Conservation (phyloP, 1,139 yeast genomes). For the Candida anutae region DNA sequence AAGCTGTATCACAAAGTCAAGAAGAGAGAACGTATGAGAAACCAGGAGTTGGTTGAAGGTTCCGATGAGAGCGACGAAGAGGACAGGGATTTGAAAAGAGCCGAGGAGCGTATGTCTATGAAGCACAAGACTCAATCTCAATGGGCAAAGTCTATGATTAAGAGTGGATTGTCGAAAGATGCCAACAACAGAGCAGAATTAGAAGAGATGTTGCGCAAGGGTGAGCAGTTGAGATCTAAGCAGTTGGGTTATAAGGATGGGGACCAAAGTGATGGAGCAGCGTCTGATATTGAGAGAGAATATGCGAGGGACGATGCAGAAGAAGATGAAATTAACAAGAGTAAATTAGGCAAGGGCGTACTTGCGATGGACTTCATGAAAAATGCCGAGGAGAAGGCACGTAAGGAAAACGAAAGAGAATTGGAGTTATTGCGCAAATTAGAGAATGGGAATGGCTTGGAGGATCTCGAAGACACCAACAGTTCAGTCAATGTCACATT, state of each 20-base stretch:
- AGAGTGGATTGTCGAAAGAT: conserved; percentile 86
- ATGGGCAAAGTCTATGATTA: conserved; percentile 90
- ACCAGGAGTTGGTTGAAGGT: conserved; percentile 62
- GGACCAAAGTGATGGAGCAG: conserved; percentile 40
- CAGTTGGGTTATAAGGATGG: conserved; percentile 63
- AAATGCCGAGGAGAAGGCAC: conserved; percentile 67
- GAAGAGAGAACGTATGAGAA: conserved; percentile 74
- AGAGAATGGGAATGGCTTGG: conserved; percentile 35
- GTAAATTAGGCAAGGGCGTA: conserved; percentile 72
- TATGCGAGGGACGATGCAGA: conserved; percentile 28
- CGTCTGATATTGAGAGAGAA: conserved; percentile 46
- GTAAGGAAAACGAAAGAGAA: conserved; percentile 46
- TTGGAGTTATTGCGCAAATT: conserved; percentile 43
- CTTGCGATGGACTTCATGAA: conserved; percentile 93
- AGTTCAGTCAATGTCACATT: conserved; percentile 40
- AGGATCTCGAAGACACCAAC: conserved; percentile 23
- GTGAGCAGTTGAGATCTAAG: conserved; percentile 68
- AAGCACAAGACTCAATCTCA: conserved; percentile 81
- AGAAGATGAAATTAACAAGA: conserved; percentile 23
- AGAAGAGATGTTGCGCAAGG: conserved; percentile 89
- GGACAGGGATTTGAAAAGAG: conserved; percentile 66
- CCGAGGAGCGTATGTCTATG: conserved; percentile 85
- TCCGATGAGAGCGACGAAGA: conserved; percentile 47
- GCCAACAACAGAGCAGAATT: conserved; percentile 75
- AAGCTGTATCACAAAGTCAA: conserved; percentile 81